These are phyloP conservation scores for Fusarium bulbicola DNA, from an alignment of 2,329 filamentous ascomycete genomes.

Conservation along the genomic window DNA sequence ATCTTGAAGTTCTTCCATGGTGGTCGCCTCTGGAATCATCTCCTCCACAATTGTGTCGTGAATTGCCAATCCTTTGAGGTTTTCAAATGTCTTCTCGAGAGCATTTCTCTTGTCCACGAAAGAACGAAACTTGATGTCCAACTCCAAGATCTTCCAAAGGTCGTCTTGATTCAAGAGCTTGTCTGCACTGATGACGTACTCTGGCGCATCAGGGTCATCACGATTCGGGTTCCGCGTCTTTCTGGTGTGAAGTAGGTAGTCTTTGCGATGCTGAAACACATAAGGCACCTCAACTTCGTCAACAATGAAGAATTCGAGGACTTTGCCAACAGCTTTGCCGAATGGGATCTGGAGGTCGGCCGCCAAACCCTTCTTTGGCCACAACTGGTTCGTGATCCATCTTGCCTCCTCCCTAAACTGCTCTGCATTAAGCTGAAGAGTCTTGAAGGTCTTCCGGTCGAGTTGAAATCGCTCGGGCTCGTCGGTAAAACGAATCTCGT, in stretches of 20 bases:
- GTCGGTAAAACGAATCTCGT: slow-evolving; percentile 86
- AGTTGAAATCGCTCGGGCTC: slow-evolving; percentile 95
- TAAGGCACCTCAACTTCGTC: slow-evolving; percentile 97
- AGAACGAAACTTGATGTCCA: slow-evolving; percentile 94
- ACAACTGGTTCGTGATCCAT: slow-evolving; percentile 92
- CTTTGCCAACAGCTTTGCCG: slow-evolving; percentile 86
- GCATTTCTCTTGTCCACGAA: slow-evolving; percentile 91
- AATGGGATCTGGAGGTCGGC: slow-evolving; percentile 82
- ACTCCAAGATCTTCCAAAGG: slow-evolving; percentile 92
- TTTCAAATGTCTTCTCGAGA: slow-evolving; percentile 81
- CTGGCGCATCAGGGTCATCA: slow-evolving; percentile 74
- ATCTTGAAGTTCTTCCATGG: slow-evolving; percentile 96
- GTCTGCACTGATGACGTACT: slow-evolving; percentile 80
- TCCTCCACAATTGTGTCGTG: slow-evolving; percentile 81
- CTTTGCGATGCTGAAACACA: slow-evolving; percentile 97
- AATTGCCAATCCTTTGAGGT: slow-evolving; percentile 71
- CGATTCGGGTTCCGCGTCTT: slow-evolving; percentile 70
- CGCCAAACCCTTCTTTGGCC: slow-evolving; percentile 83
- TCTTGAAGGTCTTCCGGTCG: slow-evolving; percentile 86
- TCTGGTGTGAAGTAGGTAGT: slow-evolving; percentile 92
- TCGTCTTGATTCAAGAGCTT: slow-evolving; percentile 93
- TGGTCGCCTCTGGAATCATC: slow-evolving; percentile 80
- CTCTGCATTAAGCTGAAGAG: slow-evolving; percentile 81
- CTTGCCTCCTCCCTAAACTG: slow-evolving; percentile 88
- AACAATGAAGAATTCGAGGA: slow-evolving; percentile 93